A percentile compares a stretch with the other conserved stretches of the same genome.
phyloP scores from a whole-genome alignment of 208 protist species.

The Naegleria fowleri region DNA sequence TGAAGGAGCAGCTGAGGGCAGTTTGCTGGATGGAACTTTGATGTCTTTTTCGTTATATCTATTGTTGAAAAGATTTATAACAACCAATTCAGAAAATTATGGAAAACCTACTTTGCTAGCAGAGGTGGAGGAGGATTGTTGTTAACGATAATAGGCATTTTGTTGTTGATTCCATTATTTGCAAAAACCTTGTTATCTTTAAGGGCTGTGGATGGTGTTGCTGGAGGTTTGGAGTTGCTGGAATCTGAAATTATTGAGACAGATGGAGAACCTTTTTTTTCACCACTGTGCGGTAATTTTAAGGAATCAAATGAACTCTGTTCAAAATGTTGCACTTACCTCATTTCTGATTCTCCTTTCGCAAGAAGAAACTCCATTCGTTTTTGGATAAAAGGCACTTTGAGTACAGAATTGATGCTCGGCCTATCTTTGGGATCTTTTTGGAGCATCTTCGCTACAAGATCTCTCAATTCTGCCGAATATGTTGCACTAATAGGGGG shows the following conservation, averaged over 20 bases:
- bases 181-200: neutral
- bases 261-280: too few relatives aligned
- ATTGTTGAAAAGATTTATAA: too few relatives aligned
- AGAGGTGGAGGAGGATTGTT: too few relatives aligned
- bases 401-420: neutral
- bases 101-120: too few relatives aligned
- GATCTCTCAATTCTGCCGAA: slow-evolving; percentile 34
- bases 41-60: neutral
- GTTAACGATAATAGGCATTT: too few relatives aligned
- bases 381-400: neutral
- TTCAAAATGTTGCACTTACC: neutral
- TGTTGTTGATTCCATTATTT: too few relatives aligned
- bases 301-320: too few relatives aligned
- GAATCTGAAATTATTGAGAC: neutral
- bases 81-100: too few relatives aligned
- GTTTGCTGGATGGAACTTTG: neutral
- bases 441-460: slow-evolving; percentile 19
- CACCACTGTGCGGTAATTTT: too few relatives aligned
- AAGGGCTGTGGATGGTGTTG: neutral
- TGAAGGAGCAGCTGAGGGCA: neutral
- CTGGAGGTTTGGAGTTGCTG: neutral
- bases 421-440: slow-evolving; percentile 20
- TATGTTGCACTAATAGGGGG: slow-evolving; percentile 56
- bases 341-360: neutral
- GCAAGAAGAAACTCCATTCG: neutral